A percentile compares a stretch with the other conserved stretches of the same genome.
Evolutionary conservation across 441 rosid genomes (phyloP).

Genomic region (Gossypium davidsonii): DNA sequence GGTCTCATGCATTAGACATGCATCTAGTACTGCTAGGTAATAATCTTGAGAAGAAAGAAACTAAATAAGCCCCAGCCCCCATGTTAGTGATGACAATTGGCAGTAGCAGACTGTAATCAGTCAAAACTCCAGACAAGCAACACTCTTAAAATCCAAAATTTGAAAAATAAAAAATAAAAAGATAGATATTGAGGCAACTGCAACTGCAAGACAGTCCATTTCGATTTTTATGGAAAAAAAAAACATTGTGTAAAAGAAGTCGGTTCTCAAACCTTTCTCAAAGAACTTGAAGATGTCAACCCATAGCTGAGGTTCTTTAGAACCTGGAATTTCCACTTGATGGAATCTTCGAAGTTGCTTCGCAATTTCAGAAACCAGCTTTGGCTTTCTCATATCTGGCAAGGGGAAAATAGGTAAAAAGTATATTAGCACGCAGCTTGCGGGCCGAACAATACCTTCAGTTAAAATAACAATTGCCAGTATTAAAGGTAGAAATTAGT

Average conservation of each 20-base stretch:
- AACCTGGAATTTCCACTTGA: conserved; percentile 78
- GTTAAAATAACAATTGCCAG: neutral
- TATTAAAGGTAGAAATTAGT: neutral
- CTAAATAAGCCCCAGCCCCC: neutral
- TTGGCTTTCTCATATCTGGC: conserved; percentile 76
- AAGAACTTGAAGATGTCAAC: conserved; percentile 74
- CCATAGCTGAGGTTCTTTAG: conserved; percentile 94
- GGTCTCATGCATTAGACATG: conserved; percentile 18
- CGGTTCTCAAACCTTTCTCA: conserved; percentile 51
- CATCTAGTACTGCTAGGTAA: neutral
- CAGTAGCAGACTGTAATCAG: neutral
- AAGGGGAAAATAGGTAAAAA: conserved; percentile 9
- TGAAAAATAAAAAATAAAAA: neutral
- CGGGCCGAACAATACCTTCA: neutral
- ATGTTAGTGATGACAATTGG: neutral
- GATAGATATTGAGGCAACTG: neutral
- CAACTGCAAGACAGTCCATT: neutral
- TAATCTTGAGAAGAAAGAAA: neutral
- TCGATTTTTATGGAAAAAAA: neutral
- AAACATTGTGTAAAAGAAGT: neutral
- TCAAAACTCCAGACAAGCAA: neutral
- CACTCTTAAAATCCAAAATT: neutral
- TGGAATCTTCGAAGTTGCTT: conserved; percentile 77
- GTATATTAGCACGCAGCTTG: neutral
- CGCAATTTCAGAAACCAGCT: conserved; percentile 83